Percentiles rank a stretch among this genome's conserved stretches.
Evolutionary conservation across 2,329 filamentous ascomycete species (phyloP).

Genomic region (Nemania sp.): DNA sequence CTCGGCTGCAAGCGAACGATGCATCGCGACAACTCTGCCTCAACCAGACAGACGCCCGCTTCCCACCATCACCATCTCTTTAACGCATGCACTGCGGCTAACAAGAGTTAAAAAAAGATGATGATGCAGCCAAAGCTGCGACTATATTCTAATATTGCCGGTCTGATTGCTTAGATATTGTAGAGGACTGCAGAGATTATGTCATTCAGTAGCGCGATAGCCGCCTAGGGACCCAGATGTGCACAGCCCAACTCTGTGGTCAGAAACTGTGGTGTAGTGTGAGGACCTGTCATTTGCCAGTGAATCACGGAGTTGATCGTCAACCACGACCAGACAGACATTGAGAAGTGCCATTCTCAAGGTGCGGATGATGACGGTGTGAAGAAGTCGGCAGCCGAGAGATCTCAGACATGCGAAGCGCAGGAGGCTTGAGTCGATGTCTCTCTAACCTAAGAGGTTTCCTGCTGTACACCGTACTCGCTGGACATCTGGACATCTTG

Average conservation of each 20-base stretch:
- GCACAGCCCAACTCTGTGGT: conserved; percentile 11
- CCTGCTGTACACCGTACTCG: conserved; percentile 4
- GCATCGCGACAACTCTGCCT: conserved; percentile 14
- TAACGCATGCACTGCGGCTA: conserved; percentile 18
- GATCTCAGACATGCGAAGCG: conserved; percentile 17
- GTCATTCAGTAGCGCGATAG: conserved; percentile 11
- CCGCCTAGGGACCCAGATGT: not conserved
- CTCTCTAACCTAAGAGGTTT: conserved; percentile 2
- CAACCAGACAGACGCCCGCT: conserved; percentile 4
- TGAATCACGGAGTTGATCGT: conserved; percentile 3
- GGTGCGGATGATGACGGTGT: conserved; percentile 4
- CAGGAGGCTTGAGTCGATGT: conserved; percentile 10
- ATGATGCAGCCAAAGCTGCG: not conserved
- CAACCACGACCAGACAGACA: not conserved
- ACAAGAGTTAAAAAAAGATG: too few species aligned
- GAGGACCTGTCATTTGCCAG: not conserved
- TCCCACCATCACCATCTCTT: conserved; percentile 6
- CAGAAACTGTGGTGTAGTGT: not conserved
- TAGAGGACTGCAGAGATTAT: not conserved
- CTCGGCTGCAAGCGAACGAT: not conserved
- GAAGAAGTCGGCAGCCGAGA: conserved; percentile 21
- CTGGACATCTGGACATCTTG: not conserved
- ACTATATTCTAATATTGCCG: conserved; percentile 1
- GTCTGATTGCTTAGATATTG: not conserved
- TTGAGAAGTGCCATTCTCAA: conserved; percentile 9